These are phyloP conservation scores for Penicillium arizonense DNA, from an alignment of 495 filamentous ascomycete genomes.

Conservation along the genomic window DNA sequence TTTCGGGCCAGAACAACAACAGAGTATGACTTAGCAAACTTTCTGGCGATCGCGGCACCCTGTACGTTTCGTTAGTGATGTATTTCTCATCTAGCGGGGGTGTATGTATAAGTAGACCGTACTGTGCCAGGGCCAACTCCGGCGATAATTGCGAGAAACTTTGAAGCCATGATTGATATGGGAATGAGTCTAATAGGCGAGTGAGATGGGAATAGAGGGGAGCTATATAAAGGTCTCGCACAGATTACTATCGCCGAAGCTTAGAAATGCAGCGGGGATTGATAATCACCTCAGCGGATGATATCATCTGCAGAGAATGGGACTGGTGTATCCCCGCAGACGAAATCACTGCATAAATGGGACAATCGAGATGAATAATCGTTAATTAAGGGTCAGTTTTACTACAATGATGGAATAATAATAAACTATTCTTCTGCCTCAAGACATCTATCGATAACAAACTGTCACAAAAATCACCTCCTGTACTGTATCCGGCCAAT, in stretches of 20 bases:
- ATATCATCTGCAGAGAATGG: constrained; percentile 21
- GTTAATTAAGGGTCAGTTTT: neutral
- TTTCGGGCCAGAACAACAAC: constrained; percentile 74
- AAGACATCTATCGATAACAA: too few relatives aligned
- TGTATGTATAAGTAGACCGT: constrained; percentile 14
- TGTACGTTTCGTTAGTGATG: constrained; percentile 18
- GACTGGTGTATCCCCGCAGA: constrained; percentile 9
- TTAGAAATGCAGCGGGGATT: constrained; percentile 32
- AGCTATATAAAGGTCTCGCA: constrained; percentile 9
- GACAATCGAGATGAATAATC: constrained; percentile 4
- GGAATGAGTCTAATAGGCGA: neutral
- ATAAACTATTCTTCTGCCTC: neutral
- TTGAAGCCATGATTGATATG: constrained; percentile 29
- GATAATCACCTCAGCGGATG: constrained; percentile 26
- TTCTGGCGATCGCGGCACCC: constrained; percentile 60
- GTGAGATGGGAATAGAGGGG: neutral
- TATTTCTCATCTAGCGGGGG: neutral
- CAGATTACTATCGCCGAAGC: constrained; percentile 13
- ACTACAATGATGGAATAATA: too few relatives aligned
- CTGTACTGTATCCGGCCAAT: too few relatives aligned
- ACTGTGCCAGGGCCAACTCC: constrained; percentile 74
- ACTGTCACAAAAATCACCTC: too few relatives aligned
- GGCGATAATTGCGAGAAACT: constrained; percentile 66
- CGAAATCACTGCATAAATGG: neutral
- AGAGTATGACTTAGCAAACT: constrained; percentile 70